Percentiles rank a stretch among this genome's conserved stretches.
Evolutionary conservation across 305 asterid genomes (phyloP).

Genomic region (Fraxinus paxiana): DNA sequence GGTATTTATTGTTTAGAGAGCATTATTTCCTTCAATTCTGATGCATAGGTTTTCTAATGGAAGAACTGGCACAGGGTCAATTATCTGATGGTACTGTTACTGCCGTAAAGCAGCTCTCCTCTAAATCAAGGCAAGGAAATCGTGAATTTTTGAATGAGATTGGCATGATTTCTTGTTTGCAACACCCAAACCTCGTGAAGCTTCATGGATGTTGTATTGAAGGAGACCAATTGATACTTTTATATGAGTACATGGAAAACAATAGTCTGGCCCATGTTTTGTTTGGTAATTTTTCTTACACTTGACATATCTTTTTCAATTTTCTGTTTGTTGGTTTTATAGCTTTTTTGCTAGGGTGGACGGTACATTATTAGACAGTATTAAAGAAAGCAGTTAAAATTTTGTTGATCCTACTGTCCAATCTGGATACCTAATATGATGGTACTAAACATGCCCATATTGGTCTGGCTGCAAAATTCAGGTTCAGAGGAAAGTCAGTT

Average conservation of each 20-base stretch:
- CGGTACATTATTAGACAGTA: neutral
- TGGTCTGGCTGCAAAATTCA: conserved; percentile 23
- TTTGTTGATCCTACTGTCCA: neutral
- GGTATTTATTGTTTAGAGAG: conserved; percentile 35
- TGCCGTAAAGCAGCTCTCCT: conserved; percentile 91
- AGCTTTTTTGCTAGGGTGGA: neutral
- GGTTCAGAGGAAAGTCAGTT: conserved; percentile 48
- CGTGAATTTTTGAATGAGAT: conserved; percentile 84
- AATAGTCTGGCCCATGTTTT: conserved; percentile 81
- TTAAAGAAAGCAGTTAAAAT: neutral
- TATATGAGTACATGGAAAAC: conserved; percentile 89
- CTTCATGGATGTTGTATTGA: conserved; percentile 86
- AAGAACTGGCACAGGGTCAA: conserved; percentile 47
- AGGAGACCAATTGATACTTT: conserved; percentile 73
- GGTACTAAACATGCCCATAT: neutral
- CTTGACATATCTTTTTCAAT: neutral
- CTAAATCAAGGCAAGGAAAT: conserved; percentile 79
- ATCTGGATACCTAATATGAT: neutral
- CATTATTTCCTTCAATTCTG: neutral
- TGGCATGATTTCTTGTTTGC: conserved; percentile 83
- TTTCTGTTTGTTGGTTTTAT: neutral
- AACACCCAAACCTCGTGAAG: conserved; percentile 89
- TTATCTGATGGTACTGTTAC: conserved; percentile 70
- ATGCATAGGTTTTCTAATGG: conserved; percentile 23
- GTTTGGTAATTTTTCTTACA: conserved; percentile 42